A percentile compares a stretch with the other conserved stretches of the same genome.
phyloP scores from a whole-genome alignment of 805 yeast genomes.

The Ogataea paradorogensis region DNA sequence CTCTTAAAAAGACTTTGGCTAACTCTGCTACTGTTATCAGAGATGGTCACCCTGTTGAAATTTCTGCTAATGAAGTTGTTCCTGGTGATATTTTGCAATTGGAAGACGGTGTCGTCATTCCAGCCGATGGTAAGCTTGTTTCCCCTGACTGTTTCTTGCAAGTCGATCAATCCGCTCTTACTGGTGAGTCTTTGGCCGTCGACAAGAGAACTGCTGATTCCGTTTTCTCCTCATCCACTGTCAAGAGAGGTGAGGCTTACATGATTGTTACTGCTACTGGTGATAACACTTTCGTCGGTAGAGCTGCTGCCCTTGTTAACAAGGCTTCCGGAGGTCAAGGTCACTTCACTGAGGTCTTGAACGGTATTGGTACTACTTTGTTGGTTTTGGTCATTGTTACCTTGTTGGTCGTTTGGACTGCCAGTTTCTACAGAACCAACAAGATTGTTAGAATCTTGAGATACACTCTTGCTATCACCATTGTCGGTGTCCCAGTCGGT shows the following conservation, averaged over 20 bases:
- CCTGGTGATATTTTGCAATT: conserved; percentile 93
- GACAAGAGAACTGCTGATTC: conserved; percentile 88
- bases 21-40: conserved; percentile 84
- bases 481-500: conserved; percentile 98
- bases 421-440: conserved; percentile 91
- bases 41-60: conserved; percentile 73
- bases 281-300: conserved; percentile 93
- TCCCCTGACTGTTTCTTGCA: conserved; percentile 84
- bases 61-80: conserved; percentile 81
- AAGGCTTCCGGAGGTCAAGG: conserved; percentile 90
- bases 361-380: conserved; percentile 94
- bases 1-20: conserved; percentile 91
- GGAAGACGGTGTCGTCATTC: conserved; percentile 91
- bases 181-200: conserved; percentile 96
- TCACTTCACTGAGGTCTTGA: conserved; percentile 96
- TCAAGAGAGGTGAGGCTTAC: conserved; percentile 92
- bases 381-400: conserved; percentile 86
- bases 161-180: conserved; percentile 94
- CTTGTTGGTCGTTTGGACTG: conserved; percentile 85
- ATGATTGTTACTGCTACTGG: conserved; percentile 95
- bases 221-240: conserved; percentile 88
- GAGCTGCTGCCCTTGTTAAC: conserved; percentile 96
- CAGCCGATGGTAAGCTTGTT: conserved; percentile 89
- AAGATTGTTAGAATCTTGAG: conserved; percentile 84
- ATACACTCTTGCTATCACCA: conserved; percentile 92